Conservation (phyloP, 495 filamentous ascomycete genomes). For the Neurospora sp. region DNA sequence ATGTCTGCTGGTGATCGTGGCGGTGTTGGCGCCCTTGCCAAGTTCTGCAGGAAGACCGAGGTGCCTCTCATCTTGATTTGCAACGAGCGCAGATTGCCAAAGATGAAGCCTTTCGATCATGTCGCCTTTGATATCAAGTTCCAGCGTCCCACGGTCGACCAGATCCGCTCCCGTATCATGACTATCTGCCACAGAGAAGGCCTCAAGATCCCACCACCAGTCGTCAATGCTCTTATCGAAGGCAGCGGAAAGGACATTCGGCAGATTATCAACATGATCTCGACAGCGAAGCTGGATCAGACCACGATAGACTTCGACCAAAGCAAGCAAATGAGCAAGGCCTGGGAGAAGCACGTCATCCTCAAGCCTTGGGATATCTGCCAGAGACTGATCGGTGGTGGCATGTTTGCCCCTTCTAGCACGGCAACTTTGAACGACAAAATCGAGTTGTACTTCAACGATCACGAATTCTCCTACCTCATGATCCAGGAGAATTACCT, state of each 20-base stretch:
- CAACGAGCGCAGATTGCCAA: conserved; percentile 83
- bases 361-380: conserved; percentile 98
- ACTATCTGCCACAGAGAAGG: conserved; percentile 91
- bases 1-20: conserved; percentile 98
- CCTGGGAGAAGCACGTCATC: conserved; percentile 95
- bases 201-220: conserved; percentile 71
- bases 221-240: conserved; percentile 92
- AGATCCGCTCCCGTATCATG: conserved; percentile 80
- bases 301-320: conserved; percentile 67
- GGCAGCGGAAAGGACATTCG: conserved; percentile 92
- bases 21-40: conserved; percentile 87
- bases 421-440: conserved; percentile 90
- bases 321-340: conserved; percentile 85
- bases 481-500: conserved; percentile 99
- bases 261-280: conserved; percentile 97
- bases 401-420: conserved; percentile 72
- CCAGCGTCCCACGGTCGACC: conserved; percentile 75
- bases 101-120: conserved; percentile 95
- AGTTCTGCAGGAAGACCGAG: conserved; percentile 87
- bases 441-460: conserved; percentile 97
- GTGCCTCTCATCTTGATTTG: conserved; percentile 96
- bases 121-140: conserved; percentile 80
- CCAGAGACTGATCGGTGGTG: conserved; percentile 78
- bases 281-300: conserved; percentile 82
- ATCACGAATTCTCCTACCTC: conserved; percentile 90